Base-by-base conservation (phyloP, 2,329 filamentous ascomycete species). In the Diaporthe capsici region DNA sequence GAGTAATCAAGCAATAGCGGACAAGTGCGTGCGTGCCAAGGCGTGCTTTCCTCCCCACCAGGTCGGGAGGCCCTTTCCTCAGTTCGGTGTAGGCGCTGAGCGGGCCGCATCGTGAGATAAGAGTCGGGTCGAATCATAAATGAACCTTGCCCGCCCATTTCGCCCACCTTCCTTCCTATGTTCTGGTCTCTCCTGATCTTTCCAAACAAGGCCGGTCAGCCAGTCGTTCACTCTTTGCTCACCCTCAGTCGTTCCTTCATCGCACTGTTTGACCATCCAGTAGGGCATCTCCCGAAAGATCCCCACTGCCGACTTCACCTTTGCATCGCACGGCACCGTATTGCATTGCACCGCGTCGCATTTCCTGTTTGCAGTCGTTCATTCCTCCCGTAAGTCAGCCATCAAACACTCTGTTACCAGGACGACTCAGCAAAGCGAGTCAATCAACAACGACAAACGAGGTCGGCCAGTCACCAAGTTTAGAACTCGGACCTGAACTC, bases 211-310 rank as follows among this genome's bases (percentile, higher is more conserved):
- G 47, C 51, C 58, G 47, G 31, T 65, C 71, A 65, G 71, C 58
- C 58, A 55, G 44, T 63, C 47, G 13, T 31, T 31, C 58, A 55
- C 47, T 65, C 17, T 49, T 34, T 65, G 61, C 61, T 63, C 44
- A 61, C 60, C 71, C 28, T 73, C 71, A 73, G 71, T 73, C 71
- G 39, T 34, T 73, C 71, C 71, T 73, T 73, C 58, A 65, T 51
- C 22, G 71, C 44, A 65, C 34, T 65, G 71, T 65, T 60, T 42
- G 39, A 47, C 49, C 49, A 55, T 13, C 6, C 12, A 44, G 25
- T 57, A 71, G 51, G 49, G 42, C 25, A 42, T 55, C 15, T 42
- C 15, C 20, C 31, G 42, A 67, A 20, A 49, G n/a, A 17, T 47
- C 20, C 47, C 63, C 63, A 65, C 44, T 68, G 63, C 63, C 17